Conservation (phyloP, 2,329 filamentous ascomycete genomes). For the Hymenoscyphus scutula region DNA sequence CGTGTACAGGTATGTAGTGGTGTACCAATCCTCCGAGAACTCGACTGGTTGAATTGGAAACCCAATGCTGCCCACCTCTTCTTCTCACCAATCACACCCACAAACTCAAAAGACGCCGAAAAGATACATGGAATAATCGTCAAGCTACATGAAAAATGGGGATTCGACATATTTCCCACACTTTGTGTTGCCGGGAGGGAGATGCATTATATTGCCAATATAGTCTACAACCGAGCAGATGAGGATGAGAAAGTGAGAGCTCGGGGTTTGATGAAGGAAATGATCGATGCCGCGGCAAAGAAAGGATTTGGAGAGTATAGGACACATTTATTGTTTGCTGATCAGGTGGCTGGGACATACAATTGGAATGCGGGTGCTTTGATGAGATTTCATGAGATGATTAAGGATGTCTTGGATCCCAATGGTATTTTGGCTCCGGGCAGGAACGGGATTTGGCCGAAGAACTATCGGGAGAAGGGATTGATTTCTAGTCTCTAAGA, state of each 20-base stretch:
- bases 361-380: slow-evolving; percentile 42
- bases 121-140: slow-evolving; percentile 49
- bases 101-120: slow-evolving; percentile 37
- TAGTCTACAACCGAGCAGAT: slow-evolving; percentile 47
- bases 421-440: slow-evolving; percentile 48
- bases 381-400: slow-evolving; percentile 43
- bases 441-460: slow-evolving; percentile 40
- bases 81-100: slow-evolving; percentile 44
- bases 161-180: slow-evolving; percentile 50
- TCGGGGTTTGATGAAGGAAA: slow-evolving; percentile 38
- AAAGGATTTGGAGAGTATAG: slow-evolving; percentile 46
- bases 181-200: slow-evolving; percentile 44
- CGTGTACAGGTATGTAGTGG: slow-evolving; percentile 33
- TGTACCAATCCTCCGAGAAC: slow-evolving; percentile 32
- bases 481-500: neutral
- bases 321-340: slow-evolving; percentile 45
- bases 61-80: slow-evolving; percentile 51
- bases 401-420: slow-evolving; percentile 48
- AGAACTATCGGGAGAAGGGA: neutral
- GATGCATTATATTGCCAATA: slow-evolving; percentile 48
- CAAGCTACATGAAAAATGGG: slow-evolving; percentile 45
- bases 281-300: slow-evolving; percentile 41
- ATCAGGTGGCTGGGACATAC: slow-evolving; percentile 46
- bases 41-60: slow-evolving; percentile 49
- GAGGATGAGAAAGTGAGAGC: slow-evolving; percentile 35